These are phyloP conservation scores for Bryoglossum gracile DNA, from an alignment of 495 filamentous ascomycete genomes.

Conservation along the genomic window DNA sequence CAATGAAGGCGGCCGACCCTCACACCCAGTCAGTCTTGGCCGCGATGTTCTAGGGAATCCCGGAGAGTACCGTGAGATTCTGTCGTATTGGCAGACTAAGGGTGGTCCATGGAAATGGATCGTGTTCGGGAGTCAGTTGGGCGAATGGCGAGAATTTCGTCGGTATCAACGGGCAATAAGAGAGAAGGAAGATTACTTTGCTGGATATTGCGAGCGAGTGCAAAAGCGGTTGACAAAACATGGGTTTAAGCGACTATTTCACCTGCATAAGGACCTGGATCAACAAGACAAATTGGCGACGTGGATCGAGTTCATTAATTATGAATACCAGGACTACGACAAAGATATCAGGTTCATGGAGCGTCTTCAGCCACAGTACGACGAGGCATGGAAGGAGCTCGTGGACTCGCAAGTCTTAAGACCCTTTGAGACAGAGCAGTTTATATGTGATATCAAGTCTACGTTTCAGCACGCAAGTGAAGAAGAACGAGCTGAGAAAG, in stretches of 20 bases:
- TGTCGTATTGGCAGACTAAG: conserved; percentile 29
- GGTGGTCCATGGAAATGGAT: conserved; percentile 33
- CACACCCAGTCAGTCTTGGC: conserved; percentile 6
- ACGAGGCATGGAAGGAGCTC: conserved; percentile 19
- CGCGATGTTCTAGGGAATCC: conserved; percentile 1
- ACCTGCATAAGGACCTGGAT: conserved; percentile 19
- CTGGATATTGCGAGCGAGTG: not conserved
- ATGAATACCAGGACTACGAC: conserved; percentile 16
- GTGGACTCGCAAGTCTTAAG: conserved; percentile 11
- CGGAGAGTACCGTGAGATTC: conserved; percentile 7
- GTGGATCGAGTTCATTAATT: conserved; percentile 28
- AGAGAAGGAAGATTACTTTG: conserved; percentile 12
- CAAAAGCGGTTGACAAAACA: conserved; percentile 3
- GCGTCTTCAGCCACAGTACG: conserved; percentile 13
- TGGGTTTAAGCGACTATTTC: conserved; percentile 17
- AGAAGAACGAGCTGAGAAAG: conserved; percentile 9
- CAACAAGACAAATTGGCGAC: conserved; percentile 27
- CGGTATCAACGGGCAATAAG: conserved; percentile 2
- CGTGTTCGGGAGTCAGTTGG: conserved; percentile 18
- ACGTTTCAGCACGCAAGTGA: conserved; percentile 7
- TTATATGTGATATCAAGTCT: conserved; percentile 13
- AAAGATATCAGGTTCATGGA: conserved; percentile 5
- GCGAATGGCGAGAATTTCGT: conserved; percentile 8
- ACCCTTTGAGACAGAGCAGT: conserved; percentile 17
- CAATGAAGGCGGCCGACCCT: not conserved